A percentile compares a stretch with the other conserved stretches of the same genome.
phyloP scores from a whole-genome alignment of 176 grass and related monocot genomes.

The Aegilops umbellulata region DNA sequence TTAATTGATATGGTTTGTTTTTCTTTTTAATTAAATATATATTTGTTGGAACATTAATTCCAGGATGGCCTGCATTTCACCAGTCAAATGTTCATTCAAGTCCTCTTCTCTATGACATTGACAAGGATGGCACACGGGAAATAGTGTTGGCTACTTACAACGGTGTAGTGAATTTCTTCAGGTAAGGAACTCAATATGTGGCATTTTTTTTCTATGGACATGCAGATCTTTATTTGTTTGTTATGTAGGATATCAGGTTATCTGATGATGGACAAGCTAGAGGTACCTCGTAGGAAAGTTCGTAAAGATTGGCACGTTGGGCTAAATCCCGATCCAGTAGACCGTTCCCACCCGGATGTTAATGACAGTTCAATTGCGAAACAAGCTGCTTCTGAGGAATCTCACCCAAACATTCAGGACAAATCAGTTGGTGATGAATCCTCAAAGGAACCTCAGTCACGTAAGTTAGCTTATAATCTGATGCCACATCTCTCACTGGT shows the following conservation, averaged over 20 bases:
- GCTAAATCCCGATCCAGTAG: slow-evolving; percentile 66
- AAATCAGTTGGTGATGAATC: slow-evolving; percentile 30
- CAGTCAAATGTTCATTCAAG: slow-evolving; percentile 92
- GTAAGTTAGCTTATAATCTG: slow-evolving; percentile 20
- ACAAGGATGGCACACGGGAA: slow-evolving; percentile 91
- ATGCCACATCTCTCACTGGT: neutral
- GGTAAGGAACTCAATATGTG: slow-evolving; percentile 39
- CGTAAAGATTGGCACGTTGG: slow-evolving; percentile 95
- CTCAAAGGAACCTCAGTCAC: neutral
- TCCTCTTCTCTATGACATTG: slow-evolving; percentile 84
- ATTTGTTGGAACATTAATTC: slow-evolving; percentile 4
- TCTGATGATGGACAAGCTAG: slow-evolving; percentile 96
- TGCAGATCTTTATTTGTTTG: slow-evolving; percentile 33
- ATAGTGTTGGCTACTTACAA: slow-evolving; percentile 92
- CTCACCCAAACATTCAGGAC: slow-evolving; percentile 27
- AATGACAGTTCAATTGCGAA: slow-evolving; percentile 69
- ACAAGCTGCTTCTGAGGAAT: slow-evolving; percentile 48
- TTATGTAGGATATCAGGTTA: slow-evolving; percentile 83
- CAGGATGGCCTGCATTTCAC: slow-evolving; percentile 96
- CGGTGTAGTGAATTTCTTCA: slow-evolving; percentile 90
- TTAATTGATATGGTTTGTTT: neutral
- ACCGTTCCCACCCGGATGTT: slow-evolving; percentile 93
- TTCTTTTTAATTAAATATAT: slow-evolving; percentile 11
- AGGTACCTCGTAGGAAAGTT: slow-evolving; percentile 91
- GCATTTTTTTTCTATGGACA: neutral